A percentile compares a stretch with the other conserved stretches of the same genome.
Conservation (phyloP, 2,329 filamentous ascomycete species). For the Aspergillus texensis region DNA sequence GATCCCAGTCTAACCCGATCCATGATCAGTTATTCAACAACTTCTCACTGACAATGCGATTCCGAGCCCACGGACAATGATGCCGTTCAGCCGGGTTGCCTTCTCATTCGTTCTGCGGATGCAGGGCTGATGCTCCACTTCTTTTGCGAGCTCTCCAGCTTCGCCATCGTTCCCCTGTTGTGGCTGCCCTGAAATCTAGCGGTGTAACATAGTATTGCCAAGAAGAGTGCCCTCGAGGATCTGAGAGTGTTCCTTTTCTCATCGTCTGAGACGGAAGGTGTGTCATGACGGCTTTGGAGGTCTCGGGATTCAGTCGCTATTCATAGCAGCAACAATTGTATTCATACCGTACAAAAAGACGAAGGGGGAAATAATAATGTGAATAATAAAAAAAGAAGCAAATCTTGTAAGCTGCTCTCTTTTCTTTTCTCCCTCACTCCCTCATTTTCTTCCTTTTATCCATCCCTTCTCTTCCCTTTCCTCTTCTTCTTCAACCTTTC, state of each 20-base stretch:
- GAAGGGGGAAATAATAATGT: background rate
- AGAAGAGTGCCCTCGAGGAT: slow-evolving; percentile 12
- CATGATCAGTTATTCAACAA: background rate
- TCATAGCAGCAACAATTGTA: slow-evolving; percentile 1
- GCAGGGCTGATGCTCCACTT: slow-evolving; percentile 16
- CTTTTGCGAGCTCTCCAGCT: background rate
- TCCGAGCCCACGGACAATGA: background rate
- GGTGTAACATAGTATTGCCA: slow-evolving; percentile 25
- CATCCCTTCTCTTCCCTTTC: slow-evolving; percentile 4
- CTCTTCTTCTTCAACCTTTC: slow-evolving; percentile 3
- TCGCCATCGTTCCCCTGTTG: slow-evolving; percentile 10
- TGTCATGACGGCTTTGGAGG: background rate
- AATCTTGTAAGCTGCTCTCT: background rate
- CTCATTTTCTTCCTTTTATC: background rate
- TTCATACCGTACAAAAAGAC: background rate
- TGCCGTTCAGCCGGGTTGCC: background rate
- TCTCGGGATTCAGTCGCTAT: background rate
- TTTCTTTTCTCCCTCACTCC: background rate
- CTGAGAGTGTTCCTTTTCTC: slow-evolving; percentile 2
- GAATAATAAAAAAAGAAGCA: background rate
- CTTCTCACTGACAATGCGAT: background rate
- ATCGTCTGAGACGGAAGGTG: background rate
- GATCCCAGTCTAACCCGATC: background rate
- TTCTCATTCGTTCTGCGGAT: slow-evolving; percentile 3
- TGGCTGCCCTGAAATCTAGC: slow-evolving; percentile 26